A percentile compares a stretch with the other conserved stretches of the same genome.
phyloP scores from a whole-genome alignment of 78 protist species.

The Cavenderia fasciculata region DNA sequence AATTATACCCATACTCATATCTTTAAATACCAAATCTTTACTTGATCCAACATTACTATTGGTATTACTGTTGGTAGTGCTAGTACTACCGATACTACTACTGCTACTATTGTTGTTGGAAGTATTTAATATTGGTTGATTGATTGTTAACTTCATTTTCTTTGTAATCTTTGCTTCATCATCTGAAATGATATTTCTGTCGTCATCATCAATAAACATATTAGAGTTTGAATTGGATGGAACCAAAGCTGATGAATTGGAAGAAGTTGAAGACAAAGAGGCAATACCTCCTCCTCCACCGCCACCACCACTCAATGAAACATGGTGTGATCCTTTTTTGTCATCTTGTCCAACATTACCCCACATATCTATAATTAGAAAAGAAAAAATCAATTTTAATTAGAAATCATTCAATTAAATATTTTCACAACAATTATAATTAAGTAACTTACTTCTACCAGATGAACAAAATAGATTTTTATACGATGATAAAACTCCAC shows the following conservation, averaged over 20 bases:
- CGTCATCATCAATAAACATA: background rate
- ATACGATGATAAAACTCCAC: slow-evolving; percentile 56
- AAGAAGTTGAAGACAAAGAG: no score
- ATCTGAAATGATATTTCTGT: background rate
- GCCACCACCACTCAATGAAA: background rate
- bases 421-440: no score
- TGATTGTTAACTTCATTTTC: background rate
- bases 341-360: slow-evolving; percentile 67
- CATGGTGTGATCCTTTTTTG: background rate
- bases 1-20: background rate
- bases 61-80: background rate
- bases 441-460: no score
- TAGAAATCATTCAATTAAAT: no score
- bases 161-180: background rate
- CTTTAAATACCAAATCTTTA: background rate
- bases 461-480: slow-evolving; percentile 71
- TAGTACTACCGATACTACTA: background rate
- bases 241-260: background rate
- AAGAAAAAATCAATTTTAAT: no score
- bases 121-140: background rate
- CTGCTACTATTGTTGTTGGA: background rate
- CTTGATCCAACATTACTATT: background rate
- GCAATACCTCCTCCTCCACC: slow-evolving; percentile 9
- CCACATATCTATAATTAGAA: no score
- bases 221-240: background rate